These are phyloP conservation scores for Kurtzmaniella quercitrusa DNA, from an alignment of 1,139 yeast species.

Conservation along the genomic window DNA sequence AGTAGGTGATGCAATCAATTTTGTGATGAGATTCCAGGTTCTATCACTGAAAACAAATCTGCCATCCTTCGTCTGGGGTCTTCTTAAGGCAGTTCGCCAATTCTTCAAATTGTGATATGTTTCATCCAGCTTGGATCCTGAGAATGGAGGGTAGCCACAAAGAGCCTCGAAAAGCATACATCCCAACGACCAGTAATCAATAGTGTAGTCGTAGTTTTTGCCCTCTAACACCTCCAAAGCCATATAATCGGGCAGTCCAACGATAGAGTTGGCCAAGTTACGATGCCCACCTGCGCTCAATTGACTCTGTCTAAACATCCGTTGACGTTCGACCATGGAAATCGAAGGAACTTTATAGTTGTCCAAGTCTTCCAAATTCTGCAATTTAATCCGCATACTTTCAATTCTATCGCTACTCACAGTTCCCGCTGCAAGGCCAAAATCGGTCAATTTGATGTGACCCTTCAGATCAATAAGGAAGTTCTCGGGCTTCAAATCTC, in stretches of 20 bases:
- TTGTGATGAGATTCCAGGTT: constrained; percentile 86
- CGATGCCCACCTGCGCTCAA: constrained; percentile 43
- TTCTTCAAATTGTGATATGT: constrained; percentile 90
- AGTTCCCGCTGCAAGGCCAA: constrained; percentile 96
- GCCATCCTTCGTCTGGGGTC: constrained; percentile 93
- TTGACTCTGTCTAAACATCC: constrained; percentile 73
- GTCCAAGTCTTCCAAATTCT: constrained; percentile 67
- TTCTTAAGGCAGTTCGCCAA: constrained; percentile 82
- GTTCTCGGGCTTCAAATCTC: constrained; percentile 97
- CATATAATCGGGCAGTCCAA: constrained; percentile 99
- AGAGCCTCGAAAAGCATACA: constrained; percentile 90
- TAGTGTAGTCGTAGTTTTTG: constrained; percentile 87
- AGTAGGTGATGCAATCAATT: constrained; percentile 75
- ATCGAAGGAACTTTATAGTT: constrained; percentile 69
- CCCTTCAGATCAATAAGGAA: constrained; percentile 92
- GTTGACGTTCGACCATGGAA: constrained; percentile 83
- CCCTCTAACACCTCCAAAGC: constrained; percentile 97
- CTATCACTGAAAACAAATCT: constrained; percentile 91
- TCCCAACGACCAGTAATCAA: constrained; percentile 98
- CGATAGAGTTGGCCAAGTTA: constrained; percentile 89
- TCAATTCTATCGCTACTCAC: constrained; percentile 92
- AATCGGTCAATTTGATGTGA: constrained; percentile 94
- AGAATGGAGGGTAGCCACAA: constrained; percentile 95
- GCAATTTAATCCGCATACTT: constrained; percentile 82
- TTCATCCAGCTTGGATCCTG: constrained; percentile 91